Evolutionary conservation across 2,329 filamentous ascomycete genomes (phyloP).

Genomic region (Fusarium falciforme): DNA sequence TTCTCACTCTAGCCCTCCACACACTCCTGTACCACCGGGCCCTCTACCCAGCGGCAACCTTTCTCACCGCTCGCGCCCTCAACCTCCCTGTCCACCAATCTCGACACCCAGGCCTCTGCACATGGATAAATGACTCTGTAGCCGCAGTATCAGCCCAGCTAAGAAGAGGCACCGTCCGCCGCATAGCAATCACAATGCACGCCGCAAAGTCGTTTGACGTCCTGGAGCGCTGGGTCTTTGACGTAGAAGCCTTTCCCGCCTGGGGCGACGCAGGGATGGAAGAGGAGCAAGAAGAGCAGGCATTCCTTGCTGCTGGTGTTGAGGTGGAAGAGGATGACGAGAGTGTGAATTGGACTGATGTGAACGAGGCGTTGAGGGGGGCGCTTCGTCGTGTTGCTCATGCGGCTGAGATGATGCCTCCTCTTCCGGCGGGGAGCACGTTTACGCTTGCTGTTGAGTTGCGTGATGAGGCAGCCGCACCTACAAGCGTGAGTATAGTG

Average conservation of each 20-base stretch:
- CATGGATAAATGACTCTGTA: slow-evolving; percentile 86
- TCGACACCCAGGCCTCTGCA: slow-evolving; percentile 85
- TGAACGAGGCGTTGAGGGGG: slow-evolving; percentile 79
- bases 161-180: slow-evolving; percentile 62
- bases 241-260: slow-evolving; percentile 63
- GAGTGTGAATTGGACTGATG: slow-evolving; percentile 65
- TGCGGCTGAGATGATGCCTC: slow-evolving; percentile 65
- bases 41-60: slow-evolving; percentile 82
- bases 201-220: slow-evolving; percentile 53
- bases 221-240: slow-evolving; percentile 72
- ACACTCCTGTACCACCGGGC: slow-evolving; percentile 85
- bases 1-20: slow-evolving; percentile 86
- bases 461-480: slow-evolving; percentile 67
- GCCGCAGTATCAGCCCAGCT: slow-evolving; percentile 78
- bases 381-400: slow-evolving; percentile 72
- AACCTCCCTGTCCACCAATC: slow-evolving; percentile 87
- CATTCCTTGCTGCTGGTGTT: slow-evolving; percentile 36
- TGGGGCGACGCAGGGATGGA: slow-evolving; percentile 28
- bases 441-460: slow-evolving; percentile 83
- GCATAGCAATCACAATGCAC: slow-evolving; percentile 63
- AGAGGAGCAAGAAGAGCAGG: slow-evolving; percentile 20
- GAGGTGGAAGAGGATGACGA: slow-evolving; percentile 37
- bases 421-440: slow-evolving; percentile 73
- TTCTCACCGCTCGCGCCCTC: slow-evolving; percentile 83
- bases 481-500: slow-evolving; percentile 63